These are phyloP conservation scores for Boechera stricta DNA, from an alignment of 345 rosid species.

Conservation along the genomic window DNA sequence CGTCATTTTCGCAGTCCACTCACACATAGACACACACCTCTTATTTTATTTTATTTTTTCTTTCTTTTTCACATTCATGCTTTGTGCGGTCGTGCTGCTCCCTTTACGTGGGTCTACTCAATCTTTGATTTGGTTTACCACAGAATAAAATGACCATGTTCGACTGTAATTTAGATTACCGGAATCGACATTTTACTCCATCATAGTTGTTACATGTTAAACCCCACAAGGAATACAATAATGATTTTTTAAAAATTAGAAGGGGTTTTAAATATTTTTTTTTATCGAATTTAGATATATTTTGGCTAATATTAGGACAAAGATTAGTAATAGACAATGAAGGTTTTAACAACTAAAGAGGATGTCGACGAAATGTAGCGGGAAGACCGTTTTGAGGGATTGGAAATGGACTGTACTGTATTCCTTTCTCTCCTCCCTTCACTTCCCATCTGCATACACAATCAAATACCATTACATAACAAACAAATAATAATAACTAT, in stretches of 20 bases:
- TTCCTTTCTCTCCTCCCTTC: conserved; percentile 64
- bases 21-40: conserved; percentile 33
- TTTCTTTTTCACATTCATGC: conserved; percentile 22
- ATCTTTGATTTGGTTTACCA: conserved; percentile 11
- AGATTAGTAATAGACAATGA: not conserved
- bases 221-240: conserved; percentile 14
- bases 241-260: not conserved
- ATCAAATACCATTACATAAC: not conserved
- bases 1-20: conserved; percentile 41
- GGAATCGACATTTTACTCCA: conserved; percentile 38
- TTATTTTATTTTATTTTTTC: not conserved
- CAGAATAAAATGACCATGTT: not conserved
- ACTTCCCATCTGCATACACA: conserved; percentile 73
- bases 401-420: conserved; percentile 88
- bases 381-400: conserved; percentile 81
- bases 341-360: conserved; percentile 30
- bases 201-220: conserved; percentile 27
- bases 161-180: conserved; percentile 16
- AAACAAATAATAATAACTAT: not conserved
- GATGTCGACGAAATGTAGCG: conserved; percentile 62
- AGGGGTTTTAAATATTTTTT: not conserved
- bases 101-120: conserved; percentile 25
- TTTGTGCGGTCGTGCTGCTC: conserved; percentile 40
- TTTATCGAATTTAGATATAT: conserved; percentile 3
- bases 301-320: conserved; percentile 8